Percentiles rank a stretch among this genome's conserved stretches.
Conservation (phyloP, 2,329 filamentous ascomycete species). For the Pestalotiopsis sp. region DNA sequence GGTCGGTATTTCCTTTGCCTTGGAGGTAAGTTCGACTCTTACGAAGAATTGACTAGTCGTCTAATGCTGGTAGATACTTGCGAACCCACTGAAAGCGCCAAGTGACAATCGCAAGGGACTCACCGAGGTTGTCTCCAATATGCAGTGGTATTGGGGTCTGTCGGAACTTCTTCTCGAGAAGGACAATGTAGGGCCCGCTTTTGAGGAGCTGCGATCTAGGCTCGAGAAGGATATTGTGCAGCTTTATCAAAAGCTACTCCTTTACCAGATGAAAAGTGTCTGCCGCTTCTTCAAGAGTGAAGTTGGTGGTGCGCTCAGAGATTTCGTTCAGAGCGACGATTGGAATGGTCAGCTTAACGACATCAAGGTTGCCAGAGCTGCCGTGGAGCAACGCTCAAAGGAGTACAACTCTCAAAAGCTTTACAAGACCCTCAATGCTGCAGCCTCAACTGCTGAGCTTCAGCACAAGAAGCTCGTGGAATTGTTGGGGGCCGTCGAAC, state of each 20-base stretch:
- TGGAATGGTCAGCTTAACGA: slow-evolving; percentile 25
- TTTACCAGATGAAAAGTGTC: slow-evolving; percentile 26
- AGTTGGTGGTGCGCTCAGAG: slow-evolving; percentile 24
- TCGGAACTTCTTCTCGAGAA: not conserved
- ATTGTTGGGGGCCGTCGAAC: no score
- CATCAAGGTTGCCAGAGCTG: slow-evolving; percentile 13
- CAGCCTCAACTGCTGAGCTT: no score
- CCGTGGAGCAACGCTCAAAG: not conserved
- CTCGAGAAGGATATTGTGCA: slow-evolving; percentile 14
- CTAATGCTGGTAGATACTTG: not conserved
- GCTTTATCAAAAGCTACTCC: not conserved
- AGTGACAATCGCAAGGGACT: not conserved
- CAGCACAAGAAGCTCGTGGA: no score
- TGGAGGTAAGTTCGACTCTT: not conserved
- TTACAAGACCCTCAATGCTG: no score
- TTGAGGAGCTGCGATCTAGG: not conserved
- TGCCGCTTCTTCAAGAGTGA: not conserved
- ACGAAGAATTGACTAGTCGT: not conserved
- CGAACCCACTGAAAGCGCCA: not conserved
- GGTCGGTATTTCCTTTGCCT: not conserved
- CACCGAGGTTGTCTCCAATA: not conserved
- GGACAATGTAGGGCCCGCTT: not conserved
- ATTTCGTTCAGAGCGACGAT: slow-evolving; percentile 25
- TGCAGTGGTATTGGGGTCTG: not conserved
- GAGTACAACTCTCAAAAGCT: not conserved